Evolutionary conservation across 169 alveolate species (phyloP).

Genomic region (Toxoplasma gondii): DNA sequence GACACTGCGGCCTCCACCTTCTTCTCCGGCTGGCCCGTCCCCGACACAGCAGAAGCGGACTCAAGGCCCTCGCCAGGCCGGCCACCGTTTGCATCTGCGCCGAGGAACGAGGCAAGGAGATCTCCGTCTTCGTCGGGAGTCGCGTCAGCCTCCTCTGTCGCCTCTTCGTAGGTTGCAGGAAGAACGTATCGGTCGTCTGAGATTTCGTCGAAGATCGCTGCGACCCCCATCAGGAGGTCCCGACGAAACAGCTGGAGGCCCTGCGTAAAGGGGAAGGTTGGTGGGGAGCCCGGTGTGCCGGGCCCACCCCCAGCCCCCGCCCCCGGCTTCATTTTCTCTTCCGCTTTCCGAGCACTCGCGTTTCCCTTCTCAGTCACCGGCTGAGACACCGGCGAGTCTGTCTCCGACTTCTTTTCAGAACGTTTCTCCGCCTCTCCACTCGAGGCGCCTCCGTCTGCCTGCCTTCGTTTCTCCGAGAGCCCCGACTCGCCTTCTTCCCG

Average conservation of each 20-base stretch:
- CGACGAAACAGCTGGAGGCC: conserved; percentile 51
- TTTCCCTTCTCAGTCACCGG: background rate
- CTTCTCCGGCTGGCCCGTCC: background rate
- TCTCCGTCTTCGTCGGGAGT: conserved; percentile 52
- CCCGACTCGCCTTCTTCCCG: too few relatives aligned
- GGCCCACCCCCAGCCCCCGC: background rate
- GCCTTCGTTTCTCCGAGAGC: too few relatives aligned
- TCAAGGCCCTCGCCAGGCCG: background rate
- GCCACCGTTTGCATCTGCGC: background rate
- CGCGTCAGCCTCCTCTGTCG: conserved; percentile 33
- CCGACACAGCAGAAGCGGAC: background rate
- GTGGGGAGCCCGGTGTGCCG: background rate
- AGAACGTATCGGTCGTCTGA: conserved; percentile 55
- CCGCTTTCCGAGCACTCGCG: background rate
- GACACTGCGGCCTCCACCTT: background rate
- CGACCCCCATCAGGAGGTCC: conserved; percentile 59
- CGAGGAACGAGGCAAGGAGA: background rate
- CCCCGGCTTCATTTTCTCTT: background rate
- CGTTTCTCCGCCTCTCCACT: too few relatives aligned
- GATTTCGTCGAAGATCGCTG: conserved; percentile 61
- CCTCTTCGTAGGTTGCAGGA: conserved; percentile 42
- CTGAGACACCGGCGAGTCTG: too few relatives aligned
- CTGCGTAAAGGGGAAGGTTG: background rate
- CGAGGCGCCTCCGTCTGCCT: too few relatives aligned
- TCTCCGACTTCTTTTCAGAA: too few relatives aligned